Conservation (phyloP, 2,329 filamentous ascomycete genomes). For the Fusarium sp. region DNA sequence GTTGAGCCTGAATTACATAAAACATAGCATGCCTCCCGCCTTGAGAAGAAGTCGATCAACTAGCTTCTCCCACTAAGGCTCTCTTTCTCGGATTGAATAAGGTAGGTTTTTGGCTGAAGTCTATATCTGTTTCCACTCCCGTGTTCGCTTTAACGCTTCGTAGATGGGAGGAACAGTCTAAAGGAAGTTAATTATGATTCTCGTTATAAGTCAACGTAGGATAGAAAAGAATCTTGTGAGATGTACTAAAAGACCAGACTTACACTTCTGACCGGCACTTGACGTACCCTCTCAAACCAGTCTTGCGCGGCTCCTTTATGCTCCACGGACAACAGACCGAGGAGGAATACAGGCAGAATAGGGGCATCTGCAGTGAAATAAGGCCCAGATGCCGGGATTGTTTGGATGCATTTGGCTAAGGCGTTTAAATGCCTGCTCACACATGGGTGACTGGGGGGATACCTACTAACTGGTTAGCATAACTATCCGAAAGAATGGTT, state of each 20-base stretch:
- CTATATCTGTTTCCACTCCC: slow-evolving; percentile 7
- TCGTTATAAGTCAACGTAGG: background rate
- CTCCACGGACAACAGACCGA: slow-evolving; percentile 1
- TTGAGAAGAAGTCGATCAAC: background rate
- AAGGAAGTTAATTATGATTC: background rate
- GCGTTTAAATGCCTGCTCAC: background rate
- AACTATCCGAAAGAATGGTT: background rate
- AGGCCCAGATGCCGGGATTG: background rate
- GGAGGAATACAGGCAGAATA: slow-evolving; percentile 9
- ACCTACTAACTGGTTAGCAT: slow-evolving; percentile 4
- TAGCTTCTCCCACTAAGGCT: slow-evolving; percentile 8
- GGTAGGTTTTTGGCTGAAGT: slow-evolving; percentile 2
- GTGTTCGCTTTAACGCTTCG: slow-evolving; percentile 5
- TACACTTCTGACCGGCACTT: slow-evolving; percentile 8
- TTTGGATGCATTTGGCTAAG: slow-evolving; percentile 8
- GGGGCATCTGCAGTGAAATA: slow-evolving; percentile 2
- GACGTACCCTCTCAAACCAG: slow-evolving; percentile 5
- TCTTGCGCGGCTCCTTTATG: background rate
- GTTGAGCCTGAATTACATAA: background rate
- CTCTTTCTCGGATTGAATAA: slow-evolving; percentile 1
- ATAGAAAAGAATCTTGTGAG: background rate
- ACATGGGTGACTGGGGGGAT: slow-evolving; percentile 1
- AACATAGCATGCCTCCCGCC: slow-evolving; percentile 6
- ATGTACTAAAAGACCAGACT: background rate
- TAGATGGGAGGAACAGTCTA: slow-evolving; percentile 8